Percentiles rank a stretch among this genome's conserved stretches.
These are phyloP conservation scores for Hyaloscypha variabilis DNA, from an alignment of 495 filamentous ascomycete species.

Conservation along the genomic window DNA sequence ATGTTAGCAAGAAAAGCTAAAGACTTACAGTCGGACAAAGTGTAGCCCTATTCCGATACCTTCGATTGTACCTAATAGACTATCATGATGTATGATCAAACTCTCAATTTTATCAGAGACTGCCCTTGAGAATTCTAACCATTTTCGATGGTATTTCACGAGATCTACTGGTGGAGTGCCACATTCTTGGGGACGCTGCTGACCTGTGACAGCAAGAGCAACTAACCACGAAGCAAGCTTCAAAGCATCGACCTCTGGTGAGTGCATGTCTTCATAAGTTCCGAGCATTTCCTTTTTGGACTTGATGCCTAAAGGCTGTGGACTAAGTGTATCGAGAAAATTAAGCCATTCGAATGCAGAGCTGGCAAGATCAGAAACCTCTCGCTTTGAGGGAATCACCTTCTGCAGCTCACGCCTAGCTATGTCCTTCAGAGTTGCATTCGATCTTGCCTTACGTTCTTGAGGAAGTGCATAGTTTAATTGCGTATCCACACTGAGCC, in stretches of 20 bases:
- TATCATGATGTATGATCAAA: constrained; percentile 14
- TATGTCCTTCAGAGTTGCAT: constrained; percentile 2
- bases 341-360: constrained; percentile 18
- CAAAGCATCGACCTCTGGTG: constrained; percentile 19
- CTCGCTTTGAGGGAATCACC: constrained; percentile 18
- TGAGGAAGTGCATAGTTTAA: constrained; percentile 1
- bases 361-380: constrained; percentile 10
- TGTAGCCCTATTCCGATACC: constrained; percentile 14
- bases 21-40: constrained; percentile 19
- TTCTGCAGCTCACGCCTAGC: constrained; percentile 18
- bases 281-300: constrained; percentile 17
- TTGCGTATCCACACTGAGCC: constrained; percentile 20
- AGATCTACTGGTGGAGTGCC: neutral
- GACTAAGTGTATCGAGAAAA: constrained; percentile 17
- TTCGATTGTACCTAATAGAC: constrained; percentile 7
- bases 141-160: neutral
- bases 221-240: constrained; percentile 19
- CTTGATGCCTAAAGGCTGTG: constrained; percentile 12
- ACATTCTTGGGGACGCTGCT: constrained; percentile 8
- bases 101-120: constrained; percentile 15
- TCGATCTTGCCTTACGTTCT: constrained; percentile 10
- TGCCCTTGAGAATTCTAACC: neutral
- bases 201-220: constrained; percentile 19
- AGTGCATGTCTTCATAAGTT: constrained; percentile 18
- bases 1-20: neutral